A percentile compares a stretch with the other conserved stretches of the same genome.
These are phyloP conservation scores for Acmispon strigosus DNA, from an alignment of 306 rosid species.

Conservation along the genomic window DNA sequence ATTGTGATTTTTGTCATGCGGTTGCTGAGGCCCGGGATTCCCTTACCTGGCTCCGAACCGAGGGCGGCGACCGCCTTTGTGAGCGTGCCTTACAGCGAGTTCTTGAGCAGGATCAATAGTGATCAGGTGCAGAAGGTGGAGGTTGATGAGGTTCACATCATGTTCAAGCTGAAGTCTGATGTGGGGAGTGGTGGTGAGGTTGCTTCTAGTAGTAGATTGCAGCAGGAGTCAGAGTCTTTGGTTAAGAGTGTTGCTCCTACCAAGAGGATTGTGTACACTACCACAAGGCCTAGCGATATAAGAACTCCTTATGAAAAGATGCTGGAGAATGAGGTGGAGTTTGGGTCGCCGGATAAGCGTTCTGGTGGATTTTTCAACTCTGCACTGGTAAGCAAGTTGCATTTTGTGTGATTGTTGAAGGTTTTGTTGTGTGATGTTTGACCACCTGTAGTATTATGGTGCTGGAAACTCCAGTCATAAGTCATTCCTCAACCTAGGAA, in stretches of 20 bases:
- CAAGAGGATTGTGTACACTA: conserved; percentile 74
- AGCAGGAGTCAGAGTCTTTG: conserved; percentile 61
- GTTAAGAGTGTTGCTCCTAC: conserved; percentile 67
- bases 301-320: conserved; percentile 90
- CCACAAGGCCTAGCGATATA: conserved; percentile 89
- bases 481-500: neutral
- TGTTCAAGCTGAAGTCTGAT: conserved; percentile 83
- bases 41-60: conserved; percentile 83
- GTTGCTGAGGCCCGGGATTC: conserved; percentile 76
- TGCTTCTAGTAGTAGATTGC: conserved; percentile 38
- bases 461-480: neutral
- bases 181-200: conserved; percentile 52
- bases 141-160: conserved; percentile 90
- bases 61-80: conserved; percentile 32
- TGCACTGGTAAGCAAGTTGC: conserved; percentile 56
- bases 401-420: neutral
- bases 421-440: neutral
- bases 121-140: conserved; percentile 90
- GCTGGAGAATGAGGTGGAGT: conserved; percentile 94
- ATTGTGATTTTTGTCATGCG: conserved; percentile 74
- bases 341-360: conserved; percentile 88
- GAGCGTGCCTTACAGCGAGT: conserved; percentile 88
- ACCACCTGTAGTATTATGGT: neutral
- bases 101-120: conserved; percentile 66
- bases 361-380: conserved; percentile 86